Percentiles rank a stretch among this genome's conserved stretches.
These are phyloP conservation scores for Salix arbutifolia DNA, from an alignment of 345 rosid species.

Conservation along the genomic window DNA sequence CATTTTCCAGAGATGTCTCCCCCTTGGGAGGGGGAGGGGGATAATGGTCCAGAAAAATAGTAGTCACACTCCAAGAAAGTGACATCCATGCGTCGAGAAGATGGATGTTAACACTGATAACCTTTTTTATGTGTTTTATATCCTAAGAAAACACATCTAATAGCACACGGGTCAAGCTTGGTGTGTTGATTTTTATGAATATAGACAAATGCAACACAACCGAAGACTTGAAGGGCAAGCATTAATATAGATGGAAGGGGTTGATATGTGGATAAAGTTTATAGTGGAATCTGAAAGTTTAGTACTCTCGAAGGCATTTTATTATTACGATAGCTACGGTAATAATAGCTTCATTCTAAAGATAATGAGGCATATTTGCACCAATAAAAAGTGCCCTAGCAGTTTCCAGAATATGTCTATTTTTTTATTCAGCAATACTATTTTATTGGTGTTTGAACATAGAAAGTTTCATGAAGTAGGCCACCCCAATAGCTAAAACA, in stretches of 20 bases:
- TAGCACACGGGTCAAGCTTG: not conserved
- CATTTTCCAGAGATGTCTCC: not conserved
- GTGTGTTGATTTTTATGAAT: not conserved
- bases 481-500: no score
- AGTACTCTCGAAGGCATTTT: not conserved
- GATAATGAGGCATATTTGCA: not conserved
- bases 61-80: not conserved
- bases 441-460: no score
- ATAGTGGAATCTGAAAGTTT: not conserved
- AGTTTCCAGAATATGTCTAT: not conserved
- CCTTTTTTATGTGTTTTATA: constrained; percentile 3
- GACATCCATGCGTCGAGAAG: not conserved
- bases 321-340: not conserved
- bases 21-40: not conserved
- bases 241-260: no score
- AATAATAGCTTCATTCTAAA: not conserved
- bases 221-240: not conserved
- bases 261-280: not conserved
- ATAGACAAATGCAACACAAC: not conserved
- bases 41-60: not conserved
- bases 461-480: no score
- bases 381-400: not conserved
- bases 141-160: not conserved
- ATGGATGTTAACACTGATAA: not conserved
- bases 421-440: no score